Conservation (phyloP, 1,284 basidiomycete genomes). For the Ceratobasidium sp. region DNA sequence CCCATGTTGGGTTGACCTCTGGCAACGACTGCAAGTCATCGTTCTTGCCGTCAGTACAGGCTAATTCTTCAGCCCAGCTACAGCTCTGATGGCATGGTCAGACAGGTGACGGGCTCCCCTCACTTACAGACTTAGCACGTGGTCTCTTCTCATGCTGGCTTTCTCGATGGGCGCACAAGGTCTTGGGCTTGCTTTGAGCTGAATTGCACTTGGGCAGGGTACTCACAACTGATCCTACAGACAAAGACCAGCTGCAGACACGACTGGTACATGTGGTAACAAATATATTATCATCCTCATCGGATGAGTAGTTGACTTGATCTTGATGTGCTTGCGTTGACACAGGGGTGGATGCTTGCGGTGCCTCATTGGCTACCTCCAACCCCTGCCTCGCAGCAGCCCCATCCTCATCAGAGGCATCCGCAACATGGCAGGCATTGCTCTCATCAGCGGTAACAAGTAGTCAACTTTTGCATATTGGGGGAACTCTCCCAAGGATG, state of each 20-base stretch:
- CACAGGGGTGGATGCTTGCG: neutral
- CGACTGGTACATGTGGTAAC: neutral
- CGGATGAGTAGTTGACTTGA: neutral
- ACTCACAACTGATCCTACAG: neutral
- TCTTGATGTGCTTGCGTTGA: no score
- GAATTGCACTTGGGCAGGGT: neutral
- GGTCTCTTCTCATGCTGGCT: neutral
- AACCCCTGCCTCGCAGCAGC: constrained; percentile 10
- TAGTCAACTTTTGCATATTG: neutral
- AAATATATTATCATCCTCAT: neutral
- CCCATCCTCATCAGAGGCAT: neutral
- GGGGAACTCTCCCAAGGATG: neutral
- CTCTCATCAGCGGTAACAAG: neutral
- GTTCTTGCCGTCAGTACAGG: neutral
- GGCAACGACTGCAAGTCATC: neutral
- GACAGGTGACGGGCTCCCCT: neutral
- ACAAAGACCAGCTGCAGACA: neutral
- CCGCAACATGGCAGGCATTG: neutral
- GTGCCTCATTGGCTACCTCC: neutral
- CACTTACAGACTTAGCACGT: neutral
- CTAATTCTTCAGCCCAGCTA: neutral
- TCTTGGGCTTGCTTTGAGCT: neutral
- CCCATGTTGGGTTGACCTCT: neutral
- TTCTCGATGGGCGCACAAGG: neutral
- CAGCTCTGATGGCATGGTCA: neutral